phyloP scores from a whole-genome alignment of 371 early-diverging fungal species.

The Lichtheimia ornata region DNA sequence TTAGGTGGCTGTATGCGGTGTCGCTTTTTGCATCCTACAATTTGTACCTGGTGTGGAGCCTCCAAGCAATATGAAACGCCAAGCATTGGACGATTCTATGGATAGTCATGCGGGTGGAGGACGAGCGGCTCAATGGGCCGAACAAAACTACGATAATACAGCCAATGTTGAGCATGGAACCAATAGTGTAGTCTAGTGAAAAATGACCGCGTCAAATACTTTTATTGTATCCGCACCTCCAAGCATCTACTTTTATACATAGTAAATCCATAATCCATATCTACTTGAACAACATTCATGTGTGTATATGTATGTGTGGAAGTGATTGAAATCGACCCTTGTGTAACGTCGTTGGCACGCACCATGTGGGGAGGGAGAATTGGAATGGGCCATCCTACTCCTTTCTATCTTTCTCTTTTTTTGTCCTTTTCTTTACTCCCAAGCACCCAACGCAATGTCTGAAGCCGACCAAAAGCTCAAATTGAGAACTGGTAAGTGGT shows the following conservation, averaged over 20 bases:
- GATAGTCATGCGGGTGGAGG: slow-evolving; percentile 3
- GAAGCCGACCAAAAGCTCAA: background rate
- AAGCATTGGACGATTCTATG: slow-evolving; percentile 21
- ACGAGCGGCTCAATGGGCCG: slow-evolving; percentile 46
- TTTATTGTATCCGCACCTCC: background rate
- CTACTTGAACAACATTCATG: too few relatives aligned
- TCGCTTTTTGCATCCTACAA: slow-evolving; percentile 22
- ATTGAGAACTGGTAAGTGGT: background rate
- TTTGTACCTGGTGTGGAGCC: slow-evolving; percentile 27
- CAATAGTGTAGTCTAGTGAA: slow-evolving; percentile 3
- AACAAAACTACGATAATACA: slow-evolving; percentile 1
- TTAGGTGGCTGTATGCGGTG: slow-evolving; percentile 24
- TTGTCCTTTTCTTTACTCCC: background rate
- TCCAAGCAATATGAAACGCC: slow-evolving; percentile 22
- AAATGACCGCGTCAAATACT: background rate
- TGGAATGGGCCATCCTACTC: too few relatives aligned
- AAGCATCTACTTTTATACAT: background rate
- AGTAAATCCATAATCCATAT: background rate
- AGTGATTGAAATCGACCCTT: too few relatives aligned
- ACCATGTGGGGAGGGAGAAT: too few relatives aligned
- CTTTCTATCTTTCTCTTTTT: background rate
- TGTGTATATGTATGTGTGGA: too few relatives aligned
- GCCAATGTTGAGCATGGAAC: slow-evolving; percentile 2
- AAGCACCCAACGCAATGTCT: background rate
- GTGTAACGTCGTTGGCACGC: too few relatives aligned